These are phyloP conservation scores for Ephemerocybe angulata DNA, from an alignment of 768 basidiomycete genomes.

Conservation along the genomic window DNA sequence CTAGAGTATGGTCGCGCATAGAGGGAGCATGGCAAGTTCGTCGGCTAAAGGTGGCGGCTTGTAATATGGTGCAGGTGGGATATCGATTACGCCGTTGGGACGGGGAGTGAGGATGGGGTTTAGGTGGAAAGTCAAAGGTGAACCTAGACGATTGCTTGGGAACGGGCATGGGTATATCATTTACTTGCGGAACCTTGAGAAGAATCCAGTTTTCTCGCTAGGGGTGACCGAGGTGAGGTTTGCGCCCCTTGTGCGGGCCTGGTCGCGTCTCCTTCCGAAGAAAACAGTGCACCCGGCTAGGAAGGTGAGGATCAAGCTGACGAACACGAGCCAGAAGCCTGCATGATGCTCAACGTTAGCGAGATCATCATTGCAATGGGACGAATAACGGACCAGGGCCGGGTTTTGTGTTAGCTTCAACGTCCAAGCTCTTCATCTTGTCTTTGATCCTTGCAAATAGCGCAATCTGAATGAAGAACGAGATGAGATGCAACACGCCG, in stretches of 20 bases:
- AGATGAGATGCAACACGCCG: conserved; percentile 62
- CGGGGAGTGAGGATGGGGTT: no score
- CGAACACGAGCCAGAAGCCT: conserved; percentile 79
- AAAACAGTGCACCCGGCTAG: conserved; percentile 42
- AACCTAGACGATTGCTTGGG: no score
- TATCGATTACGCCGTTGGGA: no score
- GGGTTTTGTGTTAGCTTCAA: conserved; percentile 46
- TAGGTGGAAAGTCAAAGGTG: no score
- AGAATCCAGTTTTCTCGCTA: conserved; percentile 7
- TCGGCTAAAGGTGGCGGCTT: no score
- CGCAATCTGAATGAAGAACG: conserved; percentile 75
- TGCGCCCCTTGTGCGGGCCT: conserved; percentile 29
- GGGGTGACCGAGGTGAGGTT: neutral
- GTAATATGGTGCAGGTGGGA: no score
- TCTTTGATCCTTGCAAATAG: conserved; percentile 61
- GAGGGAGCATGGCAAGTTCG: no score
- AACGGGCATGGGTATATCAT: no score
- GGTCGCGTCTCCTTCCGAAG: conserved; percentile 10
- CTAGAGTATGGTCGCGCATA: no score
- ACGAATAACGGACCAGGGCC: conserved; percentile 52
- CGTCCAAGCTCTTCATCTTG: conserved; percentile 49
- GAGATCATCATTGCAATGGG: neutral
- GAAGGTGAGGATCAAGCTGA: conserved; percentile 56
- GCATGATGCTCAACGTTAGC: conserved; percentile 5
- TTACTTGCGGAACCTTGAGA: conserved; percentile 9